Percentiles rank a stretch among this genome's conserved stretches.
These are phyloP conservation scores for Diaporthe eres DNA, from an alignment of 2,329 filamentous ascomycete species.

Conservation along the genomic window DNA sequence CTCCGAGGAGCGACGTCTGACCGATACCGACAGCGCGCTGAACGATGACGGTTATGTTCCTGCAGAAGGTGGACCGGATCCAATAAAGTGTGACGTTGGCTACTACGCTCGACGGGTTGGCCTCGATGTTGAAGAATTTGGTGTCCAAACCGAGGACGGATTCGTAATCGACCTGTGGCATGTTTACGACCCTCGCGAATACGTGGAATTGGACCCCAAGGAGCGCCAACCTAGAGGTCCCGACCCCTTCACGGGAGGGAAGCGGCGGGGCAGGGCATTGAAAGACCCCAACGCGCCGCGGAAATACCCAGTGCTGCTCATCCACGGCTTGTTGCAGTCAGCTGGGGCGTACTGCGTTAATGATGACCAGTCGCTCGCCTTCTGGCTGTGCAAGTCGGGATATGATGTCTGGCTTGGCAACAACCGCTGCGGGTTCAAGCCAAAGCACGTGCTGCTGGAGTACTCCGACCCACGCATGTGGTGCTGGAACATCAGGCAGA, in stretches of 20 bases:
- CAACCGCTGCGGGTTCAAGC: slow-evolving; percentile 88
- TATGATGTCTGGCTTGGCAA: slow-evolving; percentile 98
- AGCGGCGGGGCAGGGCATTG: slow-evolving; percentile 51
- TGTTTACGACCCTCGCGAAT: slow-evolving; percentile 85
- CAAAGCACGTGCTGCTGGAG: slow-evolving; percentile 79
- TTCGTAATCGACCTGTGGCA: slow-evolving; percentile 94
- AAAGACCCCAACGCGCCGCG: slow-evolving; percentile 58
- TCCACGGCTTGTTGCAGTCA: slow-evolving; percentile 91
- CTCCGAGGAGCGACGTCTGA: slow-evolving; percentile 52
- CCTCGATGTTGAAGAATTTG: slow-evolving; percentile 84
- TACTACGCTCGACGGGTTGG: slow-evolving; percentile 93
- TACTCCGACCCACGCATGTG: slow-evolving; percentile 91
- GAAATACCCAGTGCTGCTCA: slow-evolving; percentile 87
- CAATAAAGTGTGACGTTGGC: slow-evolving; percentile 80
- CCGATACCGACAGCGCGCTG: slow-evolving; percentile 57
- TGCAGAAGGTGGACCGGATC: slow-evolving; percentile 85
- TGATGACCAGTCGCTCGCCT: slow-evolving; percentile 90
- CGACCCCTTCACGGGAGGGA: slow-evolving; percentile 69
- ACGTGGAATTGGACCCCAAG: slow-evolving; percentile 64
- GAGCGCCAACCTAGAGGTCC: slow-evolving; percentile 71
- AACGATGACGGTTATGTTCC: slow-evolving; percentile 74
- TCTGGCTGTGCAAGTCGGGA: slow-evolving; percentile 91
- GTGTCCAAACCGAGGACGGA: slow-evolving; percentile 93
- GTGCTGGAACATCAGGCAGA: slow-evolving; percentile 95
- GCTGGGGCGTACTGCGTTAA: slow-evolving; percentile 91